Evolutionary conservation across 1,284 basidiomycete genomes (phyloP), one percentile per base, ranked within the genome.

Genomic region (Ganoderma lingzhi): DNA sequence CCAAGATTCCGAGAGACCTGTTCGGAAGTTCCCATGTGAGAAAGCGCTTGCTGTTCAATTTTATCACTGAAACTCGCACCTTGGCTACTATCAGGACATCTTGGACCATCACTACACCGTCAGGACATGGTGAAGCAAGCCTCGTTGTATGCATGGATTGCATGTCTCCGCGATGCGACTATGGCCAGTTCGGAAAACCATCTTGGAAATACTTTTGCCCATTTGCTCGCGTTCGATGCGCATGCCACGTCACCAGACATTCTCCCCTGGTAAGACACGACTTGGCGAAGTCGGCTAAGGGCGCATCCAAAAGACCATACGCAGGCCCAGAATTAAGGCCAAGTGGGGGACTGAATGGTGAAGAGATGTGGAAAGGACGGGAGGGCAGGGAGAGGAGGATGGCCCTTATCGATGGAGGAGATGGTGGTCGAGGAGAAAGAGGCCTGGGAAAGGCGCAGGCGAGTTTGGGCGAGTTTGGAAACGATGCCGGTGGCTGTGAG

Each of bases 341-440:
- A 53, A 30, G 28, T 17, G 3, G 8, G 53, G 6, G 30, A 6
- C 15, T 32, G 53, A 55, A 17, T 6, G 53, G 53, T 5, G 14
- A 45, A 60, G 42, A 45, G 10, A n/a, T 12, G 15, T 35, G 55
- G 9, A 41, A 39, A 30, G 2, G 48, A 28, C 23, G 28, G 32
- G 41, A 12, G 39, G 39, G n/a, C 35, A 15, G 6, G 44, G 61
- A 48, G 28, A 42, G 17, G 62, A 41, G 63, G 30, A 32, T 15
- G 8, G 42, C 4, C 55, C 12, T 67, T 69, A 71, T 74, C 73
- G 71, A 63, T 45, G 55, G 65, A 62, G 48, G 76, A 53, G 78
- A 80, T 81, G 81, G 70, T 85, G 79, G 84, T 84, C 76, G 70
- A 67, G 71, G 78, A 77, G 75, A 78, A 82, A 80, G 80, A 79